Base-by-base conservation (phyloP, 805 yeast species). In the Brettanomyces bruxellensis region DNA sequence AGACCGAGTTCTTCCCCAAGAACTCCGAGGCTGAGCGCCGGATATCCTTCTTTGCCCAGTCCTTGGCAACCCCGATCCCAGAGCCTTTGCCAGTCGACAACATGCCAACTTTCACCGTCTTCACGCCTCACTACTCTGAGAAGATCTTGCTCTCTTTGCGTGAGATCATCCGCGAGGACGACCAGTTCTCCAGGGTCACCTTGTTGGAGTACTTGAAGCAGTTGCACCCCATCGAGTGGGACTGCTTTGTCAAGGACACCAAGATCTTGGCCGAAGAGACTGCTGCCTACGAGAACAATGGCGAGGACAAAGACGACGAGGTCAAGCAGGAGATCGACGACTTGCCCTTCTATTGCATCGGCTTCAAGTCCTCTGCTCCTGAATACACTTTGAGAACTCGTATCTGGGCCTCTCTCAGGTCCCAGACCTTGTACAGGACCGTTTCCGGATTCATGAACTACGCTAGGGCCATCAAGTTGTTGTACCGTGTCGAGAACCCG, bases 21-120 rank as follows among this genome's bases (percentile, higher is more conserved):
- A 81, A 91, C 68, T 88, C 96, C 40, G 99, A 93, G 70, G 99
- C 99, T 53, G 99, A 95, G 73, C 90, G 99, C 76, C 93, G 99
- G 78, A 90, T 93, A 58, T 87, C 97, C 49, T 93, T 95, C 85
- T 93, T 93, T 72, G 99, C 99, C 49, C 99, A 93, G 70, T 90
- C 98, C 9, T 76, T 93, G 68, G 95, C 99, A 45, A 93, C 99
- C 49, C 99, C 99, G 57, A 90, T 93, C 59, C 96, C 96, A 52
- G 99, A 93, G 72, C 98, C 99, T 51, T 75, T 93, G 63, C 99
- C 99, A 40, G 98, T 95, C 56, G 99, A 93, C 69, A 91, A 91
- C 75, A 93, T 93, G 99, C 99, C 99, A 54, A 91, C 98, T 11
- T 93, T 93, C 68, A 90, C 99, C 37, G 98, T 93, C 23, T 73